These are phyloP conservation scores for Pseudomicrostroma phylloplanum DNA, from an alignment of 1,284 basidiomycete genomes.

Conservation along the genomic window DNA sequence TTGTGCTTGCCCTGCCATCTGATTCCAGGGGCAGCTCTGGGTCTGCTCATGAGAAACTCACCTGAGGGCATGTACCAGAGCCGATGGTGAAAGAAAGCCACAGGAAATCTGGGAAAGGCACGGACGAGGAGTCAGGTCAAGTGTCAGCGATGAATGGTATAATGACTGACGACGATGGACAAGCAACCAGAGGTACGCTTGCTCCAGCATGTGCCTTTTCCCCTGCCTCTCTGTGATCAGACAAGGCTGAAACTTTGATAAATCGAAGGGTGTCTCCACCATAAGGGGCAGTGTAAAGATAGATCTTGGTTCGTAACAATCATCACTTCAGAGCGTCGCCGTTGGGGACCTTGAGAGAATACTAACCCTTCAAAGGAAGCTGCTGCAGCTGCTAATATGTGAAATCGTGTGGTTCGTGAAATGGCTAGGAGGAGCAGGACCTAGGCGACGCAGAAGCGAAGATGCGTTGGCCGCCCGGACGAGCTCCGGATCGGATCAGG, in stretches of 20 bases:
- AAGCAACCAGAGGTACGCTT: not conserved
- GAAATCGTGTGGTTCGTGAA: too few species aligned
- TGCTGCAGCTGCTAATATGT: too few species aligned
- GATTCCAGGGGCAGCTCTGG: not conserved
- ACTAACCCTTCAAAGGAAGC: too few species aligned
- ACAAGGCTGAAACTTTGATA: slow-evolving; percentile 18
- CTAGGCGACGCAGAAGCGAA: too few species aligned
- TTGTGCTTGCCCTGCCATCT: not conserved
- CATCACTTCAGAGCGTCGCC: slow-evolving; percentile 4
- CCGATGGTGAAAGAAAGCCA: not conserved
- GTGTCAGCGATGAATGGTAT: not conserved
- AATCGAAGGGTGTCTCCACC: slow-evolving; percentile 14
- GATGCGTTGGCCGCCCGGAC: too few species aligned
- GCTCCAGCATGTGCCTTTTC: not conserved
- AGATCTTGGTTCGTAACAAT: slow-evolving; percentile 12
- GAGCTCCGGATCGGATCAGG: too few species aligned
- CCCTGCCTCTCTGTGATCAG: not conserved
- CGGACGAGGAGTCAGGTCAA: too few species aligned
- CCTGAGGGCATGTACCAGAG: not conserved
- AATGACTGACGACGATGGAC: not conserved
- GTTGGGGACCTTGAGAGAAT: too few species aligned
- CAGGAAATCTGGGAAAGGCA: too few species aligned
- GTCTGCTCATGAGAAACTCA: not conserved
- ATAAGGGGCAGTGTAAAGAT: slow-evolving; percentile 13
- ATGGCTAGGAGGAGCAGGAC: too few species aligned